These are phyloP conservation scores for Colletotrichum lupini DNA, from an alignment of 2,329 filamentous ascomycete genomes.

Conservation along the genomic window DNA sequence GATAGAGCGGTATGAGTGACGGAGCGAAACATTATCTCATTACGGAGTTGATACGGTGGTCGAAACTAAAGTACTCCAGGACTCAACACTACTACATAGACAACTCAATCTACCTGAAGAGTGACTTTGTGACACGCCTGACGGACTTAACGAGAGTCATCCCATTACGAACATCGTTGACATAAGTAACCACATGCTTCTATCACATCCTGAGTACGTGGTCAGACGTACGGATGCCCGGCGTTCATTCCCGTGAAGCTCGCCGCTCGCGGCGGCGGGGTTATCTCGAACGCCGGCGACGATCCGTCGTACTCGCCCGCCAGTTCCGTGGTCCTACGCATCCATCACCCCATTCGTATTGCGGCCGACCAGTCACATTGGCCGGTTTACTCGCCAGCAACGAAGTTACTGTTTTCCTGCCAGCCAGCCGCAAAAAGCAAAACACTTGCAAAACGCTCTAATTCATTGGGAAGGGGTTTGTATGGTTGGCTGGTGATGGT, in stretches of 20 bases:
- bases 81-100: not conserved
- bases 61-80: not conserved
- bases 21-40: not conserved
- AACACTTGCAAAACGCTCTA: not conserved
- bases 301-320: not conserved
- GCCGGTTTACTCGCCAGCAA: not conserved
- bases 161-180: not conserved
- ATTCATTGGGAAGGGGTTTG: not conserved
- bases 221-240: not conserved
- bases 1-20: not conserved
- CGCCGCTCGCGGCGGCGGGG: not conserved
- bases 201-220: not conserved
- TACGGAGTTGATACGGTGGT: not conserved
- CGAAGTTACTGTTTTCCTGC: not conserved
- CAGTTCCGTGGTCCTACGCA: not conserved
- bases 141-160: not conserved
- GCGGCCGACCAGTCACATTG: not conserved
- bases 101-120: not conserved
- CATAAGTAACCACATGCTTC: not conserved
- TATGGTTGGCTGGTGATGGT: not conserved
- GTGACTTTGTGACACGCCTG: not conserved
- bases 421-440: not conserved
- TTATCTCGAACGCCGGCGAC: not conserved
- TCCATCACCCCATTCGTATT: not conserved
- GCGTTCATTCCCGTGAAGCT: slow-evolving; percentile 3